Percentiles rank a stretch among this genome's conserved stretches.
phyloP scores from a whole-genome alignment of 495 filamentous ascomycete species.

The Penicillium flavigenum region DNA sequence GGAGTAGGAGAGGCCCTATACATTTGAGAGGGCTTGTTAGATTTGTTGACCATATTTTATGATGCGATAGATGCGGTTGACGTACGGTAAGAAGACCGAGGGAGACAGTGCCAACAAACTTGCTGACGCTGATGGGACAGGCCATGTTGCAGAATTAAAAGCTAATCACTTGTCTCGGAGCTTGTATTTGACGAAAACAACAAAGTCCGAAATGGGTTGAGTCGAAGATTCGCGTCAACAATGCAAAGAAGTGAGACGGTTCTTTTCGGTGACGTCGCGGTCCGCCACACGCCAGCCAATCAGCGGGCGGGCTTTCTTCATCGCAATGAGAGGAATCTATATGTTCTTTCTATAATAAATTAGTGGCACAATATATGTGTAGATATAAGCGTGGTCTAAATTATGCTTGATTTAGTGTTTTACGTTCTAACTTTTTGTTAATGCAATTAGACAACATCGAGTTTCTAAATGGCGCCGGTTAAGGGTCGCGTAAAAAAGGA shows the following conservation, averaged over 20 bases:
- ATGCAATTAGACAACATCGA: no score
- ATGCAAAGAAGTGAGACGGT: background rate
- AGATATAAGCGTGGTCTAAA: background rate
- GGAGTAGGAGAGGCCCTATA: slow-evolving; percentile 80
- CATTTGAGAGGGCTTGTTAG: background rate
- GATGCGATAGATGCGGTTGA: slow-evolving; percentile 16
- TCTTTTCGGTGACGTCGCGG: slow-evolving; percentile 21
- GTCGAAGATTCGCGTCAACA: slow-evolving; percentile 2
- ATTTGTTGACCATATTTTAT: background rate
- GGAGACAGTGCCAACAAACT: slow-evolving; percentile 87
- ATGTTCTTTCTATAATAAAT: background rate
- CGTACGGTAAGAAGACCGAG: slow-evolving; percentile 83
- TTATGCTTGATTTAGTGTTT: background rate
- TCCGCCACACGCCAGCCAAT: slow-evolving; percentile 21
- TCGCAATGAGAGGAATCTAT: background rate
- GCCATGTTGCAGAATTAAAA: slow-evolving; percentile 54
- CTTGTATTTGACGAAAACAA: background rate
- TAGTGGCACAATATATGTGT: background rate
- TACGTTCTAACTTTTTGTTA: no score
- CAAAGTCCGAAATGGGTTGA: background rate
- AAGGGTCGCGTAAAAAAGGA: no score
- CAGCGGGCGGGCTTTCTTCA: slow-evolving; percentile 20
- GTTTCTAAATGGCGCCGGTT: no score
- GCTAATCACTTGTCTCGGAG: background rate
- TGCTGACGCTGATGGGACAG: slow-evolving; percentile 67